Base-by-base conservation (phyloP, 83 land plant species). In the Diphasiastrum complanatum region DNA sequence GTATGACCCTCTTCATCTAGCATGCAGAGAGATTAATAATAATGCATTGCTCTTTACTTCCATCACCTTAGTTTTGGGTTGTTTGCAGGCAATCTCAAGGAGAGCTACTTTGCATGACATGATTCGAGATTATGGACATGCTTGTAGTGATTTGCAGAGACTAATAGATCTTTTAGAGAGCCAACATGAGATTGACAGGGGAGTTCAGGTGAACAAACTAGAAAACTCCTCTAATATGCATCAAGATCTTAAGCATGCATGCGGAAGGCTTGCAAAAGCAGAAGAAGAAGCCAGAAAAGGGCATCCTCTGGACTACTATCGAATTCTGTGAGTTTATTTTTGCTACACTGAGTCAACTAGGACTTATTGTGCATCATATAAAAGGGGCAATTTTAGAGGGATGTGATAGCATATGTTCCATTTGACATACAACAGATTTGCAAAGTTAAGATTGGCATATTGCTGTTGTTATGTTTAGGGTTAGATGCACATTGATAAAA, bases 11-110 rank as follows among this genome's bases (percentile, higher is more conserved):
- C n/a, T n/a, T n/a, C n/a, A n/a, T n/a, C n/a, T n/a, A n/a, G n/a
- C n/a, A n/a, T n/a, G n/a, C n/a, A n/a, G n/a, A n/a, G n/a, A n/a
- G n/a, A n/a, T n/a, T n/a, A n/a, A n/a, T n/a, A n/a, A n/a, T n/a
- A n/a, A n/a, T n/a, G n/a, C n/a, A n/a, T n/a, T n/a, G n/a, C n/a
- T n/a, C n/a, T n/a, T n/a, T n/a, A n/a, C n/a, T n/a, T n/a, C n/a
- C n/a, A n/a, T n/a, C n/a, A n/a, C n/a, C n/a, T n/a, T n/a, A n/a
- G n/a, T n/a, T n/a, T n/a, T n/a, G n/a, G n/a, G n/a, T n/a, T n/a
- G n/a, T n/a, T n/a, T 71, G 50, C 47, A 75, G 96, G 99, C 99
- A 30, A 80, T 95, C 26, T 90, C 99, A 43, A 80, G 99, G 35
- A 73, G 99, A 60, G 97, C 93, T 16, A 77, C 97, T 32, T 77